These are phyloP conservation scores for Juglanconis sp. DNA, from an alignment of 2,329 filamentous ascomycete species.

Conservation along the genomic window DNA sequence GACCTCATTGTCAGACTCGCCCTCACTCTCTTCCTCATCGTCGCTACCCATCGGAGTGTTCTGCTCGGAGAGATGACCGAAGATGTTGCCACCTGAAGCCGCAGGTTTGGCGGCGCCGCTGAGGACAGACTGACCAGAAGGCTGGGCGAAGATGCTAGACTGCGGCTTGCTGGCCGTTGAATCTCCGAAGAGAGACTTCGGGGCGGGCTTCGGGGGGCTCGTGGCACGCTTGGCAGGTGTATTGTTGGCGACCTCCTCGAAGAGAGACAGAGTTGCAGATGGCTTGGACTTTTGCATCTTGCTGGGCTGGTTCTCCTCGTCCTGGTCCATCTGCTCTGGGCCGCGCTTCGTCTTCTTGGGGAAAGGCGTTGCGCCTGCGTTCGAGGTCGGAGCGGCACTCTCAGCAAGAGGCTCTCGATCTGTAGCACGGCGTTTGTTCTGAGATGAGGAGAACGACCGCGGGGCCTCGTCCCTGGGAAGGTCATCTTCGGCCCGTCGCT, in stretches of 20 bases:
- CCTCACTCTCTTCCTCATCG: conserved; percentile 48
- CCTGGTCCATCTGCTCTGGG: conserved; percentile 41
- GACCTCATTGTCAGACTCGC: conserved; percentile 34
- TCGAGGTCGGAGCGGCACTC: conserved; percentile 25
- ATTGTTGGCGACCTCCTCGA: conserved; percentile 57
- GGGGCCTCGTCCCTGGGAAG: conserved; percentile 36
- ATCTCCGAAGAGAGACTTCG: conserved; percentile 26
- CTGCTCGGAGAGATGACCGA: conserved; percentile 56
- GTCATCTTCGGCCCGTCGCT: conserved; percentile 58
- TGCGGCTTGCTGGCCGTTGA: conserved; percentile 25
- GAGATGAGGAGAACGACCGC: conserved; percentile 31
- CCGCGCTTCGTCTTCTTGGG: conserved; percentile 53
- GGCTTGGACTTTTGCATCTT: conserved; percentile 51
- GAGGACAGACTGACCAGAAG: conserved; percentile 39
- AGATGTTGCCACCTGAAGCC: conserved; percentile 46
- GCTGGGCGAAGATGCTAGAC: conserved; percentile 29
- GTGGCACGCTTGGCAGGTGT: conserved; percentile 32
- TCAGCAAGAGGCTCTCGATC: conserved; percentile 38
- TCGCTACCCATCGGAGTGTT: conserved; percentile 55
- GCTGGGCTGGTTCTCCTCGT: conserved; percentile 44
- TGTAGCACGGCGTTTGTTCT: conserved; percentile 49
- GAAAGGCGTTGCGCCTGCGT: conserved; percentile 27
- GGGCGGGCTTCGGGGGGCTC: conserved; percentile 30
- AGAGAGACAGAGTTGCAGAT: conserved; percentile 53
- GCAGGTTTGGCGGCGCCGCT: conserved; percentile 25